Evolutionary conservation across 805 yeast species (phyloP), one percentile per base, ranked within the genome.

Genomic region (Kazachstania viticola): DNA sequence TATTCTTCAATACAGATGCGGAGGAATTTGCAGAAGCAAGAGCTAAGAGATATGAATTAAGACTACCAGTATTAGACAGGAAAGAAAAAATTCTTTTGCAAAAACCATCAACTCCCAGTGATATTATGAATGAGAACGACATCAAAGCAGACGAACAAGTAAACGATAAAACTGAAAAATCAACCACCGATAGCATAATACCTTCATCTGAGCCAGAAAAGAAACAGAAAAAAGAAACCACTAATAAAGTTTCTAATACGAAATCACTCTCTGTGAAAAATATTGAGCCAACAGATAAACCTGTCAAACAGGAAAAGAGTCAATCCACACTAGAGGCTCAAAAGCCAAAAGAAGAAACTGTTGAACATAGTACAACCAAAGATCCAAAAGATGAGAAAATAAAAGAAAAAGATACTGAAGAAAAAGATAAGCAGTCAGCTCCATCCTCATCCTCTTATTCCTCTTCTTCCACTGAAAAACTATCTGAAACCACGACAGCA

Each of bases 21-120:
- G 44, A 49, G 13, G 51, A 46, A 11, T 62, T 48, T 39, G 53
- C 53, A 2, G 46, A 48, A 9, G 51, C 51, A 2, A 55, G 52
- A 22, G 39, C 49, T 12, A 39, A 30, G 14, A 52, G 54, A 33
- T 28, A 43, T 18, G 37, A 35, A 17, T 25, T 51, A 14, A 45
- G 46, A 31, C 21, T 39, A 32, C 27, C 29, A 22, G 29, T 35
- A 6, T 31, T 39, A 17, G 30, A 33, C 6, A 16, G 24, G 6
- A 25, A 29, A 8, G 34, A 34, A 16, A 14, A 17, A 15, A 23
- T 17, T 12, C 12, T 19, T 19, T 25, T 26, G 23, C 31, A 25
- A n/a, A 25, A 25, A 25, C 12, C 6, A 25, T 13, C 12, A 25
- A 25, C 27, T n/a, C n/a, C n/a, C n/a, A n/a, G n/a, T n/a, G n/a